Evolutionary conservation across 129 eudicot species (phyloP).

Genomic region (Dittrichia graveolens): DNA sequence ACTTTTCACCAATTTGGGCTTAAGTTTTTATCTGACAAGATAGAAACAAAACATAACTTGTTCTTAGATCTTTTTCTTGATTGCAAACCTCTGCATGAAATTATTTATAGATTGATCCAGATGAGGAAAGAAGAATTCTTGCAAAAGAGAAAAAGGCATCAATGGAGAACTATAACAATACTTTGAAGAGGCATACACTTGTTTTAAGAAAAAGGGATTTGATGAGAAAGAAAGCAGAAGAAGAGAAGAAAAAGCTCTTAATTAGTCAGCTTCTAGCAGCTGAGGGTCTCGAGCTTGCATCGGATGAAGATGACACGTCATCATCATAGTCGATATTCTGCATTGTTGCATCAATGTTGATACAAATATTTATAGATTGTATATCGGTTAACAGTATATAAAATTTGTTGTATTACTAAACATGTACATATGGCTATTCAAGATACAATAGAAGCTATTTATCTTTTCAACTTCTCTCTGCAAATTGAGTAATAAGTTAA

Average conservation of each 20-base stretch:
- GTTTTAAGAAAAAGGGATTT: constrained; percentile 85
- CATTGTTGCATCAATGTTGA: not conserved
- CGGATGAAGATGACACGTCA: constrained; percentile 57
- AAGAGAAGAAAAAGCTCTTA: constrained; percentile 66
- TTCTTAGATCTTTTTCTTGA: constrained; percentile 2
- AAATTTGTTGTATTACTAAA: constrained; percentile 4
- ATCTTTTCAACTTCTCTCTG: not conserved
- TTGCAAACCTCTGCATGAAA: constrained; percentile 13
- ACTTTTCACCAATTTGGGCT: not conserved
- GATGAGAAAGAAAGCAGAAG: constrained; percentile 85
- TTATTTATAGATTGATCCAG: constrained; percentile 71
- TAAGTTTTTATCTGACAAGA: too few relatives aligned
- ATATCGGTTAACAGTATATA: constrained; percentile 23
- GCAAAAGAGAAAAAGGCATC: constrained; percentile 90
- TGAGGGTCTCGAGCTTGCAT: constrained; percentile 94
- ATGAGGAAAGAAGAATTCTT: constrained; percentile 83
- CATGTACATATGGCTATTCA: constrained; percentile 35
- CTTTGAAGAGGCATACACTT: constrained; percentile 82
- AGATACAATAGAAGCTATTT: constrained; percentile 26
- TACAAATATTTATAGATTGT: constrained; percentile 24
- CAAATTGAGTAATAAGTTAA: not conserved
- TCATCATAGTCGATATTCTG: not conserved
- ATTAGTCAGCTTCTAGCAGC: constrained; percentile 74
- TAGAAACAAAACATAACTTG: too few relatives aligned
- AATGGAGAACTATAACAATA: constrained; percentile 60